Conservation (phyloP, 1,284 basidiomycete species). For the Malassezia restricta region DNA sequence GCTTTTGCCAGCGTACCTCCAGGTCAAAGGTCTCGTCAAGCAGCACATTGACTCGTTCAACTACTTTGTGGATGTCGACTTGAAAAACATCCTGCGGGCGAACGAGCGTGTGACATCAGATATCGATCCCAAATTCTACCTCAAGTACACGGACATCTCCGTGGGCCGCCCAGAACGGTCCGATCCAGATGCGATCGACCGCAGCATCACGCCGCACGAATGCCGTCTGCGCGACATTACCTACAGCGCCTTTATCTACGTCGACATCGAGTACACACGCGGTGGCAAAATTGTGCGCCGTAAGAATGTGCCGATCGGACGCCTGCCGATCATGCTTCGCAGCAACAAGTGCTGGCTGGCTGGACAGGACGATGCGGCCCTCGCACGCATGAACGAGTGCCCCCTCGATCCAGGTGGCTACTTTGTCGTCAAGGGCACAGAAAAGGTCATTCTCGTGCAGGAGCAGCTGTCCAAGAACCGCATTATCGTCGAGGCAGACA, state of each 20-base stretch:
- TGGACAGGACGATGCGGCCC: slow-evolving; percentile 62
- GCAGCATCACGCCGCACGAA: slow-evolving; percentile 86
- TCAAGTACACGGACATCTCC: slow-evolving; percentile 90
- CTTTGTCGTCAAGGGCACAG: slow-evolving; percentile 97
- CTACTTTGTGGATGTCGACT: slow-evolving; percentile 79
- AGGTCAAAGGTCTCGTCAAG: slow-evolving; percentile 53
- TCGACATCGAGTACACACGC: slow-evolving; percentile 88
- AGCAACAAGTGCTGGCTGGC: slow-evolving; percentile 76
- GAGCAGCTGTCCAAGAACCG: slow-evolving; percentile 98
- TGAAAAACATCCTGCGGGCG: slow-evolving; percentile 64
- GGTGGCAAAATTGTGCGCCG: slow-evolving; percentile 76
- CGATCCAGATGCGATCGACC: slow-evolving; percentile 66
- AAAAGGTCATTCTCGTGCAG: slow-evolving; percentile 98
- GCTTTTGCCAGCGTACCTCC: slow-evolving; percentile 42
- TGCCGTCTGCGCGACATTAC: slow-evolving; percentile 92
- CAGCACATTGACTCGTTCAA: slow-evolving; percentile 99
- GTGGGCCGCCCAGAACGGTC: slow-evolving; percentile 60
- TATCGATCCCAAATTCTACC: slow-evolving; percentile 91
- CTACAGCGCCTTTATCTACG: slow-evolving; percentile 84
- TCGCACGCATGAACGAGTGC: slow-evolving; percentile 91
- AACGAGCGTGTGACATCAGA: slow-evolving; percentile 57
- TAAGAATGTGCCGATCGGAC: slow-evolving; percentile 76
- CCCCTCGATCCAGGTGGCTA: slow-evolving; percentile 97
- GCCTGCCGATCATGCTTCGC: slow-evolving; percentile 90
- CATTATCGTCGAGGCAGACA: slow-evolving; percentile 76